phyloP scores from a whole-genome alignment of 2,329 filamentous ascomycete species.

The Penicillium sp. region DNA sequence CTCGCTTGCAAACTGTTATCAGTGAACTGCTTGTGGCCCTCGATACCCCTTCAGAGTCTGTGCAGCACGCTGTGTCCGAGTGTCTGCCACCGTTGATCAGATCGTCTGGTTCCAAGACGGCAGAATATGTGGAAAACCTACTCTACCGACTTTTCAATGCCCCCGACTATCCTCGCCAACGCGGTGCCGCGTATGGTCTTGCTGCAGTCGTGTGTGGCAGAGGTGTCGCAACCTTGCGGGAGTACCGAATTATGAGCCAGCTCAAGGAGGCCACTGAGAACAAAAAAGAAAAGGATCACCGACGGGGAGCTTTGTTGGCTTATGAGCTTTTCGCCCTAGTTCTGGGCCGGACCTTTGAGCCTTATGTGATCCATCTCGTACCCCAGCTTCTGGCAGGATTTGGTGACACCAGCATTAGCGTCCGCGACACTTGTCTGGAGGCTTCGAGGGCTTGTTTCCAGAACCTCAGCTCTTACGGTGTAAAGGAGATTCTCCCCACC shows the following conservation, averaged over 20 bases:
- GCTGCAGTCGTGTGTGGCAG: slow-evolving; percentile 87
- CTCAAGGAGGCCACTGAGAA: slow-evolving; percentile 84
- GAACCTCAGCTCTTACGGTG: slow-evolving; percentile 89
- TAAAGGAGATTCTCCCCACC: slow-evolving; percentile 89
- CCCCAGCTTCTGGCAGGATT: slow-evolving; percentile 87
- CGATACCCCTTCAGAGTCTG: slow-evolving; percentile 91
- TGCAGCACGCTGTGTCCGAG: slow-evolving; percentile 93
- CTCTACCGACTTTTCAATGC: slow-evolving; percentile 78
- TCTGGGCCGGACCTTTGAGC: slow-evolving; percentile 86
- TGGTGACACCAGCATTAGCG: slow-evolving; percentile 81
- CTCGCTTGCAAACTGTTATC: slow-evolving; percentile 83
- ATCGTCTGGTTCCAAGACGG: slow-evolving; percentile 72
- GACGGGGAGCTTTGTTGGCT: slow-evolving; percentile 83
- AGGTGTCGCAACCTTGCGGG: slow-evolving; percentile 75
- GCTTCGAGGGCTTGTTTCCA: slow-evolving; percentile 93
- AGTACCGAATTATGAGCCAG: slow-evolving; percentile 80
- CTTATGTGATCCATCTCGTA: slow-evolving; percentile 93
- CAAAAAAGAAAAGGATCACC: slow-evolving; percentile 85
- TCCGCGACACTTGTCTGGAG: slow-evolving; percentile 88
- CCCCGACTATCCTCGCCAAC: slow-evolving; percentile 87
- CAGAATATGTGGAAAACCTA: slow-evolving; percentile 76
- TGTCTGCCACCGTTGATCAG: slow-evolving; percentile 89
- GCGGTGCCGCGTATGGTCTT: slow-evolving; percentile 91
- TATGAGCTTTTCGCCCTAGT: slow-evolving; percentile 88
- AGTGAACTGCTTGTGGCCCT: slow-evolving; percentile 81